phyloP scores from a whole-genome alignment of 768 basidiomycete genomes.

The Harrya chromipes region DNA sequence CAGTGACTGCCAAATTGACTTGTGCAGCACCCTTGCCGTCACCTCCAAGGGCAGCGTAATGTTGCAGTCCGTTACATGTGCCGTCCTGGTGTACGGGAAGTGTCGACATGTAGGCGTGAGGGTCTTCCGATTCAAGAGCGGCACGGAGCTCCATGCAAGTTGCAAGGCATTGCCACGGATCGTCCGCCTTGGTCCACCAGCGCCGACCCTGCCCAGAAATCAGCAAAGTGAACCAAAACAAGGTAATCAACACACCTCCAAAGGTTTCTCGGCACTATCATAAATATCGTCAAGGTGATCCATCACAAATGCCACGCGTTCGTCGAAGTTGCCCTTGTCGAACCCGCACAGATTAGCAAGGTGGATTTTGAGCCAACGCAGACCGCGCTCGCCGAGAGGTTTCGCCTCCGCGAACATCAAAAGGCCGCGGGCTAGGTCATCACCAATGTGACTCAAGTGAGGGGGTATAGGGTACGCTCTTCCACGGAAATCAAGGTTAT shows the following conservation, averaged over 20 bases:
- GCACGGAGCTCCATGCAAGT: slow-evolving; percentile 85
- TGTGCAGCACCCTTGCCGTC: slow-evolving; percentile 85
- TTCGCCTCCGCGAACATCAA: slow-evolving; percentile 78
- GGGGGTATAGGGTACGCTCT: slow-evolving; percentile 96
- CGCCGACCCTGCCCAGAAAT: slow-evolving; percentile 49
- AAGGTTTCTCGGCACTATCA: slow-evolving; percentile 78
- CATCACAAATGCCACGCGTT: slow-evolving; percentile 78
- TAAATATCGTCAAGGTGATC: slow-evolving; percentile 72
- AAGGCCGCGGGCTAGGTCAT: slow-evolving; percentile 87
- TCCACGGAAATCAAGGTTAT: slow-evolving; percentile 97
- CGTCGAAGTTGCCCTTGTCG: slow-evolving; percentile 93
- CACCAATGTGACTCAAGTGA: slow-evolving; percentile 92
- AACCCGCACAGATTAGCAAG: slow-evolving; percentile 89
- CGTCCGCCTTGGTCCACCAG: slow-evolving; percentile 93
- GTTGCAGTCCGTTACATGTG: slow-evolving; percentile 97
- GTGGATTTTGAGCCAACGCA: slow-evolving; percentile 96
- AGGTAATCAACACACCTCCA: slow-evolving; percentile 50
- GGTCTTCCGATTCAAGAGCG: slow-evolving; percentile 70
- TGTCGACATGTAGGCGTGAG: slow-evolving; percentile 53
- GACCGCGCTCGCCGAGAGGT: slow-evolving; percentile 77
- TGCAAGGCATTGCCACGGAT: slow-evolving; percentile 97
- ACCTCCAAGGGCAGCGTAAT: slow-evolving; percentile 97
- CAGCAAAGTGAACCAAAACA: neutral
- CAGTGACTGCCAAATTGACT: slow-evolving; percentile 84
- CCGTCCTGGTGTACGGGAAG: slow-evolving; percentile 98